Conservation (phyloP, 176 grass and related monocot genomes). For the Cymbopogon citratus region DNA sequence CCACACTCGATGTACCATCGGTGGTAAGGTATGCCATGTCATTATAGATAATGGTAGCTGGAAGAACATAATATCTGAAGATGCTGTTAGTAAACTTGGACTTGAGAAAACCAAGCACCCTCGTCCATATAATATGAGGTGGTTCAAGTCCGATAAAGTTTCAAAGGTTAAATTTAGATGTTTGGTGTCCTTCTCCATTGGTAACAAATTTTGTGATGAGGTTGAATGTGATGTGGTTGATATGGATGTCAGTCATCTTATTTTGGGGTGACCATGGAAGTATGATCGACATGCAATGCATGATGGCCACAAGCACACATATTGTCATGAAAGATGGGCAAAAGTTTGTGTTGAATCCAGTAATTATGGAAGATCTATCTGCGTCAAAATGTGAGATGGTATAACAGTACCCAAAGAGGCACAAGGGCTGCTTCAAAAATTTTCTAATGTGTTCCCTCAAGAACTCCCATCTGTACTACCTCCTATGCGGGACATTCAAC, state of each 20-base stretch:
- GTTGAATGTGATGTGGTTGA: conserved; percentile 7
- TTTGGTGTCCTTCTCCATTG: neutral
- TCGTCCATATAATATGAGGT: neutral
- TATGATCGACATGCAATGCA: neutral
- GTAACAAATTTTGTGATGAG: neutral
- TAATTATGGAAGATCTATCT: neutral
- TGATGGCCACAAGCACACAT: neutral
- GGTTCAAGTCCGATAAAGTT: neutral
- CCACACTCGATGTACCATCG: neutral
- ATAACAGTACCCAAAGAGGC: neutral
- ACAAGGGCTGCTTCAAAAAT: neutral
- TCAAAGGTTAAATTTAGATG: neutral
- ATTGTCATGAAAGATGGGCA: neutral
- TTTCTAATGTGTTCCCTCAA: neutral
- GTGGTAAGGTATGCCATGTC: neutral
- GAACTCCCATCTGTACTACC: neutral
- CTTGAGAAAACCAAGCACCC: neutral
- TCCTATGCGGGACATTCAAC: neutral
- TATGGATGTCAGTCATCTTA: conserved; percentile 22
- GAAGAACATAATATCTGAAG: neutral
- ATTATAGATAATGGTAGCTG: neutral
- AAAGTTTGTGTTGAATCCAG: neutral
- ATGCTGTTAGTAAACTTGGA: neutral
- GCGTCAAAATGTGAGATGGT: neutral
- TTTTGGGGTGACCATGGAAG: neutral